Base-by-base conservation (phyloP, 2,329 filamentous ascomycete genomes). In the Hypoxylon sp. region DNA sequence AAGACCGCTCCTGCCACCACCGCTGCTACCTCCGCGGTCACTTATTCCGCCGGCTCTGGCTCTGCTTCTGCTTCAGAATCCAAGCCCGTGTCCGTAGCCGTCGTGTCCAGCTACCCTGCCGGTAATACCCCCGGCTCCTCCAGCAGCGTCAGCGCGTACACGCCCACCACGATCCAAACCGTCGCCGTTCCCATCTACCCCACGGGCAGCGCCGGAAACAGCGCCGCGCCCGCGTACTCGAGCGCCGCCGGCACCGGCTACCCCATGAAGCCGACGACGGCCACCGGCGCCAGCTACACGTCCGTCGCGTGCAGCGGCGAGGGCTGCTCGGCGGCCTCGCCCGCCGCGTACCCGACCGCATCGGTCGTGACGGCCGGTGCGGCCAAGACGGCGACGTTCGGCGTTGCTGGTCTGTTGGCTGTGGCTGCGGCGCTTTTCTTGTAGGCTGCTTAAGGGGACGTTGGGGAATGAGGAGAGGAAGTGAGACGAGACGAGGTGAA, bases 111-210 rank as follows among this genome's bases (percentile, higher is more conserved):
- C 51, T 66, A 65, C 65, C 59, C 62, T 4, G 56, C 26, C 13
- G 24, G 13, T 32, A 48, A 26, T 3, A 19, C 56, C 1, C 26
- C 6, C 26, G 32, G 20, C 22, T 47, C 51, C 17, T n/a, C 8
- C 13, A 17, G 37, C 55, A 44, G 22, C 48, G 56, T 43, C 56
- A 52, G 26, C 43, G 15, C 39, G 15, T 50, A 52, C 48, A 22
- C 28, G 0, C 22, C 61, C 1, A 60, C 52, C 13, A 64, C 62
- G 26, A 13, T 80, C 37, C 37, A 41, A 26, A 88, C 87, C 58
- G 80, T 89, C 28, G 84, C 85, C 58, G 80, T 89, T 26, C 84
- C 85, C 60, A 91, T 88, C 82, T 86, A 92, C 76, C 85, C 88
- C 64, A 89, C 89, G 73, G 88, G 91, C 77, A 88, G 43, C 49